Evolutionary conservation across 345 rosid species (phyloP), one percentile per base, ranked within the genome.

Genomic region (Cardamine resedifolia): DNA sequence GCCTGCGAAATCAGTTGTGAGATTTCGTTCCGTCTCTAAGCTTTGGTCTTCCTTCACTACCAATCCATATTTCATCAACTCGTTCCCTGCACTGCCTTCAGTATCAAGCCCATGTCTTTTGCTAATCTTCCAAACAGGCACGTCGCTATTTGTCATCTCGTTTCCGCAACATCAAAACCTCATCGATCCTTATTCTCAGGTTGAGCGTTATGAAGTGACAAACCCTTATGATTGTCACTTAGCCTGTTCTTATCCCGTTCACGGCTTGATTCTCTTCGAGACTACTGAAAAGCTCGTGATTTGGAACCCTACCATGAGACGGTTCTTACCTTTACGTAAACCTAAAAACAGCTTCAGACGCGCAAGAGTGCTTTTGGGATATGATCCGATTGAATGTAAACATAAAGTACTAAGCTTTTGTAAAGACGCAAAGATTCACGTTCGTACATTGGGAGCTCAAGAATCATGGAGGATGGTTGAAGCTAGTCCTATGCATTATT

Each of bases 401-500:
- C n/a, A 24, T 31, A 61, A 61, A 61, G 50, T 12, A 23, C 28
- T 58, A 6, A 20, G 16, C 47, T 12, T 38, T 12, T 1, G 14
- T 38, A 7, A 2, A 12, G 12, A 43, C 19, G 6, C 6, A 1
- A 19, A 47, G 36, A 41, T 4, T 43, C 1, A 1, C 48, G 48
- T 62, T 24, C 52, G 43, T 43, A 26, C 66, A 41, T 26, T 62
- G 50, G 66, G 52, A 62, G 9, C 34, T 23, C 66, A 61, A 61
- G 51, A 41, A 61, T 41, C 65, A 23, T 61, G 66, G 66, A 39
- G 50, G 27, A 23, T 19, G 15, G 5, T 3, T 4, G 19, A 26
- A 52, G 18, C 9, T 15, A 43, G 10, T 52, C 58, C 56, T 50
- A 23, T 11, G 4, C 55, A 11, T 21, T 34, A 34, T 34, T 34